Evolutionary conservation across 1,284 basidiomycete species (phyloP), one percentile per base, ranked within the genome.

Genomic region (Schizophyllum commune): DNA sequence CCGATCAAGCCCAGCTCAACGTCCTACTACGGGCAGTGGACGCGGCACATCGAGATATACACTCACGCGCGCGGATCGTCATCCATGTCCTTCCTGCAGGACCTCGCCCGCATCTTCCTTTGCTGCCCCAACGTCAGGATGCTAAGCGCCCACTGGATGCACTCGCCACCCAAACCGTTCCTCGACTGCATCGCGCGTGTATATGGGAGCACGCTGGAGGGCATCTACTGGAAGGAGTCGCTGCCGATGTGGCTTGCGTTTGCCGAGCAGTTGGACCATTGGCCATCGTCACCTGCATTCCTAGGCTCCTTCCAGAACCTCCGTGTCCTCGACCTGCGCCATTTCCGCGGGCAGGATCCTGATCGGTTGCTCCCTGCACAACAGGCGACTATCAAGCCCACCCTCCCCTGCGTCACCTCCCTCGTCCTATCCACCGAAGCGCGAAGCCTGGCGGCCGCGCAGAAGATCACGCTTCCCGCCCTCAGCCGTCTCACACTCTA

Each of bases 41-140:
- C 74, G 32, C 70, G 75, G 53, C 74, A 78, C 61, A 72, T 80
- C 52, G 77, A 79, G 62, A 68, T 80, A 7, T 73, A 72, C 65
- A 77, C 77, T 11, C 74, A 77, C 63, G 71, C 73, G 22, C 75
- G 78, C 33, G 74, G 77, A 21, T 68, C 73, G 52, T 66, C 68
- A 9, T 67, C 69, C 52, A 64, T 76, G 17, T 67, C 62, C 5
- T 80, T 73, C 64, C 69, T 79, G 15, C 71, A 74, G 60, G 73
- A 66, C 5, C 55, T 79, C 20, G 78, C 75, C 68, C 68, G 69
- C 52, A 77, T 80, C 61, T 71, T 80, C 62, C 74, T 73, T 54
- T 70, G 66, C 33, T 81, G 77, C 63, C 76, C 75, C 32, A 74
- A 77, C 56, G 65, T 79, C 52, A 73, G 71, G 34, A 73, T 72